phyloP scores from a whole-genome alignment of 257 asterid species.

The Plantago elongata region DNA sequence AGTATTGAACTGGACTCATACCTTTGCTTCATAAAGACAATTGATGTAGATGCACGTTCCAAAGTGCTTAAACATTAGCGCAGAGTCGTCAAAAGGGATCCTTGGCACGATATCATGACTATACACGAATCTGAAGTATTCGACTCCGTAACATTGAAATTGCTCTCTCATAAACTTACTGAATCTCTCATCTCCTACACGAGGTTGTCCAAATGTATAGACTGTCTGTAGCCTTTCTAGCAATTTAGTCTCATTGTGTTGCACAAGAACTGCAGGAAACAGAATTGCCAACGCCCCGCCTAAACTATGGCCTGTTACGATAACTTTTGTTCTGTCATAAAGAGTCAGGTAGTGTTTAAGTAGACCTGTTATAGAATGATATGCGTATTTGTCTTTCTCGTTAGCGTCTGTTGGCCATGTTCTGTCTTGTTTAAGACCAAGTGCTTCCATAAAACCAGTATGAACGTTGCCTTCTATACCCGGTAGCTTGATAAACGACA shows the following conservation, averaged over 20 bases:
- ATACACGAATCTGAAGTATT: constrained; percentile 53
- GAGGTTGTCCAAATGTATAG: constrained; percentile 70
- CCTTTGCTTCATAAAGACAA: constrained; percentile 48
- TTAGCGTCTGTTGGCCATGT: constrained; percentile 27
- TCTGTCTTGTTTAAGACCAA: constrained; percentile 36
- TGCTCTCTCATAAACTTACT: constrained; percentile 39
- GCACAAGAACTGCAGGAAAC: constrained; percentile 46
- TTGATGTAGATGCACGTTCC: constrained; percentile 46
- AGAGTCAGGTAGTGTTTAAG: constrained; percentile 17
- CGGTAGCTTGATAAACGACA: constrained; percentile 40
- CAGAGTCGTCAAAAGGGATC: constrained; percentile 41
- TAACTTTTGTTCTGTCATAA: constrained; percentile 23
- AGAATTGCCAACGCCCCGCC: constrained; percentile 65
- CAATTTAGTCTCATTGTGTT: constrained; percentile 29
- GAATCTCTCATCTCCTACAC: constrained; percentile 53
- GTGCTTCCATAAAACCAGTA: constrained; percentile 55
- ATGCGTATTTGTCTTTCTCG: constrained; percentile 18
- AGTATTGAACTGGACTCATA: not conserved
- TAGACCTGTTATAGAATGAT: constrained; percentile 32
- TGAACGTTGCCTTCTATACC: constrained; percentile 44
- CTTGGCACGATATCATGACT: constrained; percentile 52
- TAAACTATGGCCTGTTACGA: constrained; percentile 64
- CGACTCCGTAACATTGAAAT: constrained; percentile 20
- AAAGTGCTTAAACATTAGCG: constrained; percentile 53
- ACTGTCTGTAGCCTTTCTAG: constrained; percentile 47